These are phyloP conservation scores for Penicillium simplicissimum DNA, from an alignment of 495 filamentous ascomycete genomes.

Conservation along the genomic window DNA sequence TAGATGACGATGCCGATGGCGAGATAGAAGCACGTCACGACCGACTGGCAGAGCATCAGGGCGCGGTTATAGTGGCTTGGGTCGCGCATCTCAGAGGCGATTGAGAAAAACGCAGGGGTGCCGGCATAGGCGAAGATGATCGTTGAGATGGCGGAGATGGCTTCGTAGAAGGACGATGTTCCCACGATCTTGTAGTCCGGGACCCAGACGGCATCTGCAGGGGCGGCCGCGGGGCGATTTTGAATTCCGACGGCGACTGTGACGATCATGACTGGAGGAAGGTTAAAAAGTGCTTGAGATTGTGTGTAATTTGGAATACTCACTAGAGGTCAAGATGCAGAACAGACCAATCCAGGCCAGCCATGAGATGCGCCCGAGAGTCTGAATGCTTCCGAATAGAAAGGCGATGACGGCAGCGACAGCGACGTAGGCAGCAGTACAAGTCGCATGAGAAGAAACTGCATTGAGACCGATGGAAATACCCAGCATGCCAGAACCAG, in stretches of 20 bases:
- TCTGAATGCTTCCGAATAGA: slow-evolving; percentile 36
- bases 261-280: slow-evolving; percentile 62
- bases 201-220: slow-evolving; percentile 30
- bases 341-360: slow-evolving; percentile 42
- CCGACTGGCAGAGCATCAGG: slow-evolving; percentile 44
- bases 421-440: slow-evolving; percentile 53
- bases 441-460: slow-evolving; percentile 61
- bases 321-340: slow-evolving; percentile 41
- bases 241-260: slow-evolving; percentile 66
- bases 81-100: slow-evolving; percentile 74
- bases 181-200: slow-evolving; percentile 35
- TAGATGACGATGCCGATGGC: slow-evolving; percentile 68
- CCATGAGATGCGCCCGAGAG: slow-evolving; percentile 39
- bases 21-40: slow-evolving; percentile 63
- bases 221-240: slow-evolving; percentile 40
- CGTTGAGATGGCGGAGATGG: slow-evolving; percentile 64
- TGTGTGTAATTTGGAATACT: slow-evolving; percentile 27
- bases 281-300: slow-evolving; percentile 17
- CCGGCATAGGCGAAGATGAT: slow-evolving; percentile 66
- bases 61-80: slow-evolving; percentile 61
- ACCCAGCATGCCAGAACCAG: slow-evolving; percentile 57
- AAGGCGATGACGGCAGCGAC: slow-evolving; percentile 38
- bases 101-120: slow-evolving; percentile 66
- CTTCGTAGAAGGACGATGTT: slow-evolving; percentile 31
- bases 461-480: slow-evolving; percentile 70